phyloP scores from a whole-genome alignment of 495 filamentous ascomycete species.

The Friedmanniomyces simplex region DNA sequence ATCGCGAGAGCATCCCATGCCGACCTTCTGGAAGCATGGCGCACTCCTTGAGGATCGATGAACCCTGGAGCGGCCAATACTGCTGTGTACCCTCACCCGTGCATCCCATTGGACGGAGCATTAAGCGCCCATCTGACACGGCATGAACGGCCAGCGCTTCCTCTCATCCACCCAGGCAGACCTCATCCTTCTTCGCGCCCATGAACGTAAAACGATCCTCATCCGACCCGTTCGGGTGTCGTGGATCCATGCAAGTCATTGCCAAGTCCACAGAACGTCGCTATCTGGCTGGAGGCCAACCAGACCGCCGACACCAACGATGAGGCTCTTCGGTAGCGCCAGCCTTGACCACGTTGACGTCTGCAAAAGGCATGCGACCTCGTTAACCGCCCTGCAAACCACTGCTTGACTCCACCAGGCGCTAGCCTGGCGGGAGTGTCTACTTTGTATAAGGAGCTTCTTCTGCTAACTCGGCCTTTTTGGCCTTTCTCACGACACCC shows the following conservation, averaged over 20 bases:
- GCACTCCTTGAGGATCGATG: background rate
- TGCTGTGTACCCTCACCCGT: background rate
- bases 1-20: background rate
- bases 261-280: background rate
- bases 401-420: constrained; percentile 4
- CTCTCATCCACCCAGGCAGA: constrained; percentile 1
- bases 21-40: background rate
- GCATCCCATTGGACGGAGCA: background rate
- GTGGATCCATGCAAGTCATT: background rate
- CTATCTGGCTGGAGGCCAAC: constrained; percentile 7
- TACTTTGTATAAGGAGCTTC: constrained; percentile 11
- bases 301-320: constrained; percentile 1
- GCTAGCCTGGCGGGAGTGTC: constrained; percentile 1
- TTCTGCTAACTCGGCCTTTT: background rate
- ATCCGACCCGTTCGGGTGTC: background rate
- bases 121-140: constrained; percentile 9
- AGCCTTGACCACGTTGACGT: constrained; percentile 7
- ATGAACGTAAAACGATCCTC: background rate
- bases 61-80: background rate
- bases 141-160: background rate
- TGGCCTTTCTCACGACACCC: background rate
- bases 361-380: constrained; percentile 5
- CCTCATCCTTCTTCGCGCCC: background rate
- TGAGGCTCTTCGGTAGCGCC: constrained; percentile 12
- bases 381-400: constrained; percentile 9